A percentile compares a stretch with the other conserved stretches of the same genome.
phyloP scores from a whole-genome alignment of 1,284 basidiomycete genomes.

The Somion occarium region DNA sequence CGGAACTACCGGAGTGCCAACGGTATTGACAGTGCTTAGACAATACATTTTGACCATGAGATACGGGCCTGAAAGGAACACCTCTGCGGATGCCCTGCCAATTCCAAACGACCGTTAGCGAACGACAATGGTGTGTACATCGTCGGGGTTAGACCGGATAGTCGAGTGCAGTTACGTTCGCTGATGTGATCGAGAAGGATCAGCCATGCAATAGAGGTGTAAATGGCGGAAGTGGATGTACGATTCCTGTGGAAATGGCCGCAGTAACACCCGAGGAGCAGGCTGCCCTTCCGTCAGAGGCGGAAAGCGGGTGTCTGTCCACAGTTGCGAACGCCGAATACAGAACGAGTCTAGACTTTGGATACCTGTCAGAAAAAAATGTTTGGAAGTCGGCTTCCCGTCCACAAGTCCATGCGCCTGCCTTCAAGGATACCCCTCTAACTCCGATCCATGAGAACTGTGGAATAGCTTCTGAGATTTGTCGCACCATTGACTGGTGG shows the following conservation, averaged over 20 bases:
- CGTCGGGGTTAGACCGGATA: not conserved
- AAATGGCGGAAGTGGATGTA: too few species aligned
- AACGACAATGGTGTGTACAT: not conserved
- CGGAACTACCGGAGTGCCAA: slow-evolving; percentile 13
- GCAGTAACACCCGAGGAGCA: not conserved
- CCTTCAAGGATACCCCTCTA: slow-evolving; percentile 1
- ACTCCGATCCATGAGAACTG: slow-evolving; percentile 1
- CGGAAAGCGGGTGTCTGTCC: too few species aligned
- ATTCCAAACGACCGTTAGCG: not conserved
- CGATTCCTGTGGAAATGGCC: too few species aligned
- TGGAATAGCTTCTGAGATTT: not conserved
- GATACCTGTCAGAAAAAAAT: too few species aligned
- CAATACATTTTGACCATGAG: not conserved
- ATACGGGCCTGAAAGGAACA: not conserved
- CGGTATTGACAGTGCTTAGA: not conserved
- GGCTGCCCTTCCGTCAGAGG: not conserved
- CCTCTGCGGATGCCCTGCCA: not conserved
- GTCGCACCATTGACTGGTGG: too few species aligned
- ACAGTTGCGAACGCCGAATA: too few species aligned
- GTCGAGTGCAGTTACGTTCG: not conserved
- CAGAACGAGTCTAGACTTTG: too few species aligned
- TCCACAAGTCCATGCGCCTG: not conserved
- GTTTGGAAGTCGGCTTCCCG: too few species aligned
- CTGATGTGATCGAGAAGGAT: not conserved
- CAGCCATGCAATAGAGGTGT: not conserved